Evolutionary conservation across 768 basidiomycete species (phyloP), one percentile per base, ranked within the genome.

Genomic region (Xerocomellus dryophilus): DNA sequence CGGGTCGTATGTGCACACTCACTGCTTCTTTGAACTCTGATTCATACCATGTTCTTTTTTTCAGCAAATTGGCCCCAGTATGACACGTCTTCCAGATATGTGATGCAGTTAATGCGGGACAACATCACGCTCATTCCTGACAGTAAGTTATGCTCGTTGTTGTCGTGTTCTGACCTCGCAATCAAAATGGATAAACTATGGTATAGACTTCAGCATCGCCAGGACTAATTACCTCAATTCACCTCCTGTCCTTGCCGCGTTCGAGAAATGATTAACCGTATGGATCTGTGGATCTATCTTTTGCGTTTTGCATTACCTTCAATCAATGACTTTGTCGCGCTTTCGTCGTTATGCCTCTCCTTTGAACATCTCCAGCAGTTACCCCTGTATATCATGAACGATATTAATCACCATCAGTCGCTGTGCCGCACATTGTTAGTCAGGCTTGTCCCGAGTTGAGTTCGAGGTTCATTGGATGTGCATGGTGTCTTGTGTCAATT

Each of bases 41-140:
- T 40, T 39, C 23, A 34, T 15, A 36, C 20, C 10, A 2, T 38
- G 4, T 31, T 29, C 12, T 32, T 31, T 29, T 32, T n/a, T 10
- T 7, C 29, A 63, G 61, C 43, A 21, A 40, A 50, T 43, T 85
- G 82, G 84, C 75, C 79, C 0, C 72, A 56, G 17, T 83, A 75
- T 56, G 73, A 70, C 2, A 29, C 61, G 1, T 44, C 64, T 4
- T 64, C 69, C 0, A 72, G 66, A 45, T 56, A 58, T 4, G 75
- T 83, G 8, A 63, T 84, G 57, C 82, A 83, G 58, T 68, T 83
- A 4, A 67, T 74, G 66, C 69, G 80, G 32, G 64, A 76, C 54
- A 84, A 84, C 52, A 70, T 83, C 21, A 84, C 81, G 0, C 62
- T 73, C 49, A 79, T 84, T 44, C 67, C 74, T 0, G 84, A 85